These are phyloP conservation scores for Hypoxylon fragiforme DNA, from an alignment of 495 filamentous ascomycete genomes.

Conservation along the genomic window DNA sequence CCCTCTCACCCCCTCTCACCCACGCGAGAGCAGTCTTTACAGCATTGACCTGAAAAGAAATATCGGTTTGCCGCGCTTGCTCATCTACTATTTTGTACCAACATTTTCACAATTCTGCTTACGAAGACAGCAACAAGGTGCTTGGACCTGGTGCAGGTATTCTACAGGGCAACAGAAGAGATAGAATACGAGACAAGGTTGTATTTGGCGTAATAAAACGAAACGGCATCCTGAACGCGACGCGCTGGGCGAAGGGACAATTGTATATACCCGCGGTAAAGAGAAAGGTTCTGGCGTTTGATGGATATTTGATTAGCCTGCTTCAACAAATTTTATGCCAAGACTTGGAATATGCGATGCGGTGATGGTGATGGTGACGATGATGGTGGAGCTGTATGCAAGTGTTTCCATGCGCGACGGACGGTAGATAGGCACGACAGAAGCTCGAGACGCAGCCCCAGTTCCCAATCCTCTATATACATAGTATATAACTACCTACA, in stretches of 20 bases:
- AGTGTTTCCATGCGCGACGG: too few species aligned
- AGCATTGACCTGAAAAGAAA: background rate
- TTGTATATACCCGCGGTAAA: conserved; percentile 33
- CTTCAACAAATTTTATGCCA: conserved; percentile 3
- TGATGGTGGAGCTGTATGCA: conserved; percentile 1
- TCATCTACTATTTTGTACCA: conserved; percentile 19
- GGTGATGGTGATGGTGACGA: background rate
- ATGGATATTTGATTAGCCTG: conserved; percentile 15
- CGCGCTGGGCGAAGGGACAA: conserved; percentile 2
- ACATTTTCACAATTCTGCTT: conserved; percentile 8
- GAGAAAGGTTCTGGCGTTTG: conserved; percentile 27
- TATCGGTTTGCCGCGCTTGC: background rate
- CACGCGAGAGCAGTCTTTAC: background rate
- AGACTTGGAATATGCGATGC: too few species aligned
- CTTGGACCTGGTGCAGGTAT: conserved; percentile 20
- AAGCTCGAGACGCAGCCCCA: too few species aligned
- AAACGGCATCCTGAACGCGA: conserved; percentile 9
- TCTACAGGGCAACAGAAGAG: conserved; percentile 3
- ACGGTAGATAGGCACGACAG: too few species aligned
- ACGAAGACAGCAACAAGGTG: conserved; percentile 7
- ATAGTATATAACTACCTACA: too few species aligned
- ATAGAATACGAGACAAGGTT: conserved; percentile 21
- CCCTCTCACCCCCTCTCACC: background rate
- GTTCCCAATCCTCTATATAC: too few species aligned
- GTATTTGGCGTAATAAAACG: conserved; percentile 13